phyloP scores from a whole-genome alignment of 106 monocot genomes.

The Dioscorea alata region DNA sequence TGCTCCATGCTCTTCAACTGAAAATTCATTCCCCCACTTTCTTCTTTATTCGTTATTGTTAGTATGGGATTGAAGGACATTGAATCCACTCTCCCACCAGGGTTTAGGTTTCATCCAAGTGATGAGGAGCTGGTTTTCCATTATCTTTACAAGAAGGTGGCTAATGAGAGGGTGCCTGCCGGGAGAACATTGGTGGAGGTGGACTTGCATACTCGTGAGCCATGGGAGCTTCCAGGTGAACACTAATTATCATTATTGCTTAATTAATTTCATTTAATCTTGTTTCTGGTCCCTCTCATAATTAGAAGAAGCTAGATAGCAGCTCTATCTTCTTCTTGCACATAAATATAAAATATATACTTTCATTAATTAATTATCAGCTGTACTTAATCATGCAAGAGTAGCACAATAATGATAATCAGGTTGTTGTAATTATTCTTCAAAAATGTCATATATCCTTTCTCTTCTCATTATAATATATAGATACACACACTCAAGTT shows the following conservation, averaged over 20 bases:
- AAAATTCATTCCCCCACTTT: background rate
- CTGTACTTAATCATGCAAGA: too few species aligned
- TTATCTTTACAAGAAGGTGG: conserved; percentile 62
- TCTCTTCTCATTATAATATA: too few species aligned
- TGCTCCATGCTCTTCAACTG: background rate
- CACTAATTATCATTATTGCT: background rate
- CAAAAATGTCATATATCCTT: too few species aligned
- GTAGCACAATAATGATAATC: too few species aligned
- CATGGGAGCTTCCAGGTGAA: conserved; percentile 76
- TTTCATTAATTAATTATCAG: too few species aligned
- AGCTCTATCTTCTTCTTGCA: too few species aligned
- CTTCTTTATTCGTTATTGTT: background rate
- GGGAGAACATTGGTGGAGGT: conserved; percentile 65
- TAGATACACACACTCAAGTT: too few species aligned
- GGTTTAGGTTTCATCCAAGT: conserved; percentile 66
- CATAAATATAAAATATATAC: too few species aligned
- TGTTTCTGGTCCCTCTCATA: background rate
- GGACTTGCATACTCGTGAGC: conserved; percentile 58
- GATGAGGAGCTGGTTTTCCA: conserved; percentile 66
- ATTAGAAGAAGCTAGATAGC: too few species aligned
- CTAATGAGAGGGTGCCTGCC: conserved; percentile 24
- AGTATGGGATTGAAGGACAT: conserved; percentile 47
- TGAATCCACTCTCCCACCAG: conserved; percentile 56
- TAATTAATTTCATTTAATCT: background rate
- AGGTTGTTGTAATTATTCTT: too few species aligned